A percentile compares a stretch with the other conserved stretches of the same genome.
Evolutionary conservation across 208 protist genomes (phyloP).

Genomic region (Acanthamoeba sp.): DNA sequence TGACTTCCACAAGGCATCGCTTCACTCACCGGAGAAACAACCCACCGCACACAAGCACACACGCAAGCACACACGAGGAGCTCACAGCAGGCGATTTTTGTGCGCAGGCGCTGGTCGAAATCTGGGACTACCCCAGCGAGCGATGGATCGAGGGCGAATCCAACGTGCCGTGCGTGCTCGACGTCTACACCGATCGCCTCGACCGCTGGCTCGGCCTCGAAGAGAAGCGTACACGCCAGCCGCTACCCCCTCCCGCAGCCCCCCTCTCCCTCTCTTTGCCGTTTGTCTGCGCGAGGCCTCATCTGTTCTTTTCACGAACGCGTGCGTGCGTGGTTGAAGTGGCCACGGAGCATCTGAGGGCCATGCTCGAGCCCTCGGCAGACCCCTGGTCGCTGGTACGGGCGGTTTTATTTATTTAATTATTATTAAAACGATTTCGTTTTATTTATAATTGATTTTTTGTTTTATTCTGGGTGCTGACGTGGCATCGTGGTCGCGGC

Average conservation of each 20-base stretch:
- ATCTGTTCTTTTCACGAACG: too few species aligned
- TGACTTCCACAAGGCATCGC: constrained; percentile 12
- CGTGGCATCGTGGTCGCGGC: not conserved
- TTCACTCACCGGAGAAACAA: not conserved
- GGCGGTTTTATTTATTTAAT: not conserved
- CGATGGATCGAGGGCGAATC: not conserved
- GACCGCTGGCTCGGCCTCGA: not conserved
- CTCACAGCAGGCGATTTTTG: not conserved
- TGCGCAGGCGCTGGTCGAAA: not conserved
- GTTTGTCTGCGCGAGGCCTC: not conserved
- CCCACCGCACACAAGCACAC: too few species aligned
- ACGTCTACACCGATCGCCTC: constrained; percentile 5
- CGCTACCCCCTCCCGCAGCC: not conserved
- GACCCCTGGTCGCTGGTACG: not conserved
- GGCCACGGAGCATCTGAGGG: not conserved
- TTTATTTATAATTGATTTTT: not conserved
- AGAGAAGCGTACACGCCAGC: not conserved
- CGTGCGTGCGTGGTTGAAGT: not conserved
- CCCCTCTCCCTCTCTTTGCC: not conserved
- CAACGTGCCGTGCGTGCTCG: constrained; percentile 16
- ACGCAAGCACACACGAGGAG: not conserved
- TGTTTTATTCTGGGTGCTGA: too few species aligned
- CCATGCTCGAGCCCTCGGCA: not conserved
- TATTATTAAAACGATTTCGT: not conserved
- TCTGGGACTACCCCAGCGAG: not conserved